Percentiles rank a stretch among this genome's conserved stretches.
Conservation (phyloP, 2,329 filamentous ascomycete species). For the Exophiala sp. region DNA sequence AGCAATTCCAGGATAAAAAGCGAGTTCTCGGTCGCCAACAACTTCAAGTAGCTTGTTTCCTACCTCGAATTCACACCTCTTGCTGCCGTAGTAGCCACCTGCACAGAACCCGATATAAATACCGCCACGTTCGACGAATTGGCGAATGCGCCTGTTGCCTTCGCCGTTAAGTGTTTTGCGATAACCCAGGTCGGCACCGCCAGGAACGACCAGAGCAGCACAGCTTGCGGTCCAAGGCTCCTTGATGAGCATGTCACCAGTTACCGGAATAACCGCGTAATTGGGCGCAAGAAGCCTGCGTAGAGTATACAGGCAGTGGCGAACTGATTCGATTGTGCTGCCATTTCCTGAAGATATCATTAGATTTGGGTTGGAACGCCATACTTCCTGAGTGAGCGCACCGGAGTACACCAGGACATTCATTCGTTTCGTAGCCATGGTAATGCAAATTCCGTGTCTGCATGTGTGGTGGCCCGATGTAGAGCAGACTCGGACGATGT, state of each 20-base stretch:
- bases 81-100: constrained; percentile 84
- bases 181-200: constrained; percentile 90
- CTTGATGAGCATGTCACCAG: constrained; percentile 72
- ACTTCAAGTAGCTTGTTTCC: constrained; percentile 79
- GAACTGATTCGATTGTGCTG: constrained; percentile 81
- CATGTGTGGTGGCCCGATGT: background rate
- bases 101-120: constrained; percentile 89
- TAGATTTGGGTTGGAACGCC: constrained; percentile 32
- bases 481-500: background rate
- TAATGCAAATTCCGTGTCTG: constrained; percentile 1
- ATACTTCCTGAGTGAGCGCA: constrained; percentile 41
- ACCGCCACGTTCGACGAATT: constrained; percentile 82
- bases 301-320: constrained; percentile 82
- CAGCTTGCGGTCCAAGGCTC: constrained; percentile 90
- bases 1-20: constrained; percentile 82
- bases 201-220: constrained; percentile 85
- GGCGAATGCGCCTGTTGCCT: constrained; percentile 78
- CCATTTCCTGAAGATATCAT: constrained; percentile 63
- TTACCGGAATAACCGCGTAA: constrained; percentile 88
- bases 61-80: constrained; percentile 85
- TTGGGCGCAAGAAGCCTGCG: constrained; percentile 81
- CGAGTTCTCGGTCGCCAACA: constrained; percentile 76
- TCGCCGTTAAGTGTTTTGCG: constrained; percentile 81
- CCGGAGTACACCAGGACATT: constrained; percentile 94
- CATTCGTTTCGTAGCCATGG: constrained; percentile 67